Evolutionary conservation across 2,329 filamentous ascomycete genomes (phyloP), one percentile per base, ranked within the genome.

Genomic region (Alternaria tenuissima): DNA sequence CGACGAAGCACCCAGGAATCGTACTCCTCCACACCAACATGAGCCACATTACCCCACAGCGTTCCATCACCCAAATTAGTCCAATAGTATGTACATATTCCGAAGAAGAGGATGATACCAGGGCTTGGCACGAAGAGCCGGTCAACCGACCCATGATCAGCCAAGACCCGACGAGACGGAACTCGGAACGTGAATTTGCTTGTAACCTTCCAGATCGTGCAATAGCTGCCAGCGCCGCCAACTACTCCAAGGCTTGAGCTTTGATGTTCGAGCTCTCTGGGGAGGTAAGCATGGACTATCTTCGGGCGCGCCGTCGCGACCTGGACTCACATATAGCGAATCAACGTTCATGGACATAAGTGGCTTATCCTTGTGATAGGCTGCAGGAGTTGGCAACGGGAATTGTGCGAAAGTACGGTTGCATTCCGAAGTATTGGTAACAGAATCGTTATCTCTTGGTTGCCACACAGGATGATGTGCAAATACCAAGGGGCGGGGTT

Each of bases 141-240:
- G 44, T 58, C 55, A 51, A 52, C 63, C 61, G 65, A 68, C 51
- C 57, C 49, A 47, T 51, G 60, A 43, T 52, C 59, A 57, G 66
- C 51, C 57, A 47, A 52, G 49, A 56, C 49, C 49, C 16, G 52
- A 44, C 66, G 42, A 71, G 68, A 46, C 67, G 68, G 68, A 63
- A 68, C 44, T 63, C 68, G 68, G 68, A 67, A 65, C 58, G 24
- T 32, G 14, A 43, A 5, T 62, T 59, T 55, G 55, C 64, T 64
- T 58, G 62, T 52, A 66, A 68, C 66, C 68, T 71, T 67, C 67
- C 63, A 48, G 52, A 32, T 57, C 56, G 42, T 20, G 59, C 64
- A 34, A 41, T 61, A 63, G 57, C 63, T 47, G 58, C 68, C 68
- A 68, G 61, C 55, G 18, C 9, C 55, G 68, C 68, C 68, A 71